Base-by-base conservation (phyloP, 805 yeast genomes). In the Peterozyma toletana region DNA sequence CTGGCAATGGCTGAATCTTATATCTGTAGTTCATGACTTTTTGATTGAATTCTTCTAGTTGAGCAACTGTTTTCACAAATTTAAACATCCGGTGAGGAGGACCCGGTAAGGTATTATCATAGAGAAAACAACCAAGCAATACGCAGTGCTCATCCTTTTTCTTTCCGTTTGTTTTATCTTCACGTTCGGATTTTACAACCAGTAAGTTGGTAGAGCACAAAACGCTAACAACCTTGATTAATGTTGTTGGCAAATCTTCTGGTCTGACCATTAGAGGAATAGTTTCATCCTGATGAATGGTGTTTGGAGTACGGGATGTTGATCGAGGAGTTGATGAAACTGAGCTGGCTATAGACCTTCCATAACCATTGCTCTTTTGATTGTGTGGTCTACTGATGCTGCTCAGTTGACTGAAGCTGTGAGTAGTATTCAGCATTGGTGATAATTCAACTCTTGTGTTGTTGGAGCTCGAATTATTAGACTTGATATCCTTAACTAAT, bases 1-100 rank as follows among this genome's bases (percentile, higher is more conserved):
- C 90, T 0, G 95, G 95, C 16, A 86, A 57, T 7, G 70, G 64
- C 0, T 89, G 84, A 29, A 83, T 60, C 18, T 79, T 77, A 40
- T 78, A 73, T 45, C 68, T 68, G 45, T 71, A 56, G 4, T 75
- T 75, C 49, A 88, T 68, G 10, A 87, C 64, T 35, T 71, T 76
- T 17, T 64, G 60, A 59, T 88, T 95, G 48, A 90, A 69, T 9
- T 71, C 67, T 5, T 67, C 49, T n/a, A 91, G 63, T 52, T 81
- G 83, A 1, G 75, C 64, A 46, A 79, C 73, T 2, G 78, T 60
- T 54, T 88, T 88, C 36, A 78, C 67, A 42, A 87, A 78, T 51
- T 80, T 71, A 83, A 95, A 90, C 68, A 86, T 74, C 52, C 81
- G 87, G 48, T 79, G 79, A 35, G 69, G 63, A 18, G 71, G 78